Evolutionary conservation across 768 basidiomycete species (phyloP).

Genomic region (Hygrophorus pudorinus): DNA sequence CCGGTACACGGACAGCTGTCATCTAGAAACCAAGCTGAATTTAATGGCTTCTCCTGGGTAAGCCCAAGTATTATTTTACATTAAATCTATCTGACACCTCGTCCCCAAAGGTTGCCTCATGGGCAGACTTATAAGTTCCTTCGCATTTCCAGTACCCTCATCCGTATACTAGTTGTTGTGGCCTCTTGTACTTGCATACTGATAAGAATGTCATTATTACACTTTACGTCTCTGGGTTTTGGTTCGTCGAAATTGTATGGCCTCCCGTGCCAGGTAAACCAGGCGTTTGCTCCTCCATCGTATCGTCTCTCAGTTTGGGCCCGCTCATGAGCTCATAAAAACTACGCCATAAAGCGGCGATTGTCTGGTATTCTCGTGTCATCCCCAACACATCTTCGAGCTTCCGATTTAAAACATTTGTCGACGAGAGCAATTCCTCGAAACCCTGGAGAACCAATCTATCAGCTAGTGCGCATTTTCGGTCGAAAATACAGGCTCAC

Average conservation of each 20-base stretch:
- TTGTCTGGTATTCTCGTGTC: slow-evolving; percentile 86
- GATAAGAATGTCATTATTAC: slow-evolving; percentile 14
- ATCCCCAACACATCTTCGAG: slow-evolving; percentile 89
- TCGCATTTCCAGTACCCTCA: slow-evolving; percentile 7
- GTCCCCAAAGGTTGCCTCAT: slow-evolving; percentile 34
- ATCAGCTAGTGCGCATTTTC: neutral
- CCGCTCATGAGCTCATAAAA: slow-evolving; percentile 71
- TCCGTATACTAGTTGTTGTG: slow-evolving; percentile 14
- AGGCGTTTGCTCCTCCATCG: slow-evolving; percentile 22
- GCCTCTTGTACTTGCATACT: slow-evolving; percentile 29
- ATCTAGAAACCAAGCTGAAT: slow-evolving; percentile 85
- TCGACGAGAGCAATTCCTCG: slow-evolving; percentile 76
- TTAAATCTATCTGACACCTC: slow-evolving; percentile 6
- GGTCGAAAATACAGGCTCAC: slow-evolving; percentile 28
- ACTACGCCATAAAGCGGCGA: slow-evolving; percentile 75
- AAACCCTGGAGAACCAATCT: slow-evolving; percentile 49
- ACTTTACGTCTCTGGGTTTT: slow-evolving; percentile 8
- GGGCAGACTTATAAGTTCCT: slow-evolving; percentile 45
- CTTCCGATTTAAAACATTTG: slow-evolving; percentile 82
- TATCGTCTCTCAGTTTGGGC: slow-evolving; percentile 26
- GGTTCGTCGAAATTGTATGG: slow-evolving; percentile 37
- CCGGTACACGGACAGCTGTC: slow-evolving; percentile 94
- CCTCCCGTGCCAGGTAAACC: slow-evolving; percentile 69
- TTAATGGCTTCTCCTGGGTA: slow-evolving; percentile 96
- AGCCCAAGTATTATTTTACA: slow-evolving; percentile 3